phyloP scores from a whole-genome alignment of 106 monocot genomes.

The Iris macrosiphon region DNA sequence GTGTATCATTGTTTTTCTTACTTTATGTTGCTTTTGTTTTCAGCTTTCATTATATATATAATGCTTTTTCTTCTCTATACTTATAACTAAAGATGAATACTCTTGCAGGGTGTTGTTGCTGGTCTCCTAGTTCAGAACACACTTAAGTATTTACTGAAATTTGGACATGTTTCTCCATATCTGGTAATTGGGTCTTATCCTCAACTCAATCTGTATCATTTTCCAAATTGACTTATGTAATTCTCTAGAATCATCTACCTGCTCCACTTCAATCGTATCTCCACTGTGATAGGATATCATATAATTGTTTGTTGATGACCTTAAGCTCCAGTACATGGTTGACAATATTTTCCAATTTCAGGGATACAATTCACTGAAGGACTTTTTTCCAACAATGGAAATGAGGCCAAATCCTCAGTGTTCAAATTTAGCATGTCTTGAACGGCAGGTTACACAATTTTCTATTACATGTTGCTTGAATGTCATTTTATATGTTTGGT shows the following conservation, averaged over 20 bases:
- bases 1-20: too few relatives aligned
- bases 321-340: not conserved
- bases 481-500: not conserved
- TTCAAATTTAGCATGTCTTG: constrained; percentile 81
- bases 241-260: too few relatives aligned
- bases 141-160: constrained; percentile 75
- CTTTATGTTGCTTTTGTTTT: too few relatives aligned
- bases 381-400: constrained; percentile 92
- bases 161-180: constrained; percentile 86
- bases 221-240: too few relatives aligned
- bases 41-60: too few relatives aligned
- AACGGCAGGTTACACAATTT: constrained; percentile 56
- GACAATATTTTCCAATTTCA: constrained; percentile 15
- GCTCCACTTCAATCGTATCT: too few relatives aligned
- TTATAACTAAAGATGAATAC: too few relatives aligned
- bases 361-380: constrained; percentile 98
- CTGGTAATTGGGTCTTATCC: too few relatives aligned
- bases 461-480: not conserved
- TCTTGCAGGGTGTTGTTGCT: constrained; percentile 71
- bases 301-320: too few relatives aligned
- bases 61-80: too few relatives aligned
- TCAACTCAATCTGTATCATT: too few relatives aligned
- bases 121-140: constrained; percentile 88
- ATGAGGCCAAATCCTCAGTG: constrained; percentile 96
- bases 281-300: too few relatives aligned